Evolutionary conservation across 2,329 filamentous ascomycete genomes (phyloP), one percentile per base, ranked within the genome.

Genomic region (Pseudogymnoascus sp.): DNA sequence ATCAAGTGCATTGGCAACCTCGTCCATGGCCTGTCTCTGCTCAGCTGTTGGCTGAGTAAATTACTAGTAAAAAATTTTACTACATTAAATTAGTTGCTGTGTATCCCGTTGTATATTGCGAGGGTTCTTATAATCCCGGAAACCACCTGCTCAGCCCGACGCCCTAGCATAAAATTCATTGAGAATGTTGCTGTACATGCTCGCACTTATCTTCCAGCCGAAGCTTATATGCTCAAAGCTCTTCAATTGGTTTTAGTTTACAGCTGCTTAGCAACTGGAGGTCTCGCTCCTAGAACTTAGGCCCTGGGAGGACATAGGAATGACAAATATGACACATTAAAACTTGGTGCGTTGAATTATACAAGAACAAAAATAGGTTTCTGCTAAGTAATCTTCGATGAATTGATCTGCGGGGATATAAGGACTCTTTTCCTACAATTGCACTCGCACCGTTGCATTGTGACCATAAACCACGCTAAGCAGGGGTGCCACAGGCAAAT

Each of bases 211-310:
- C 28, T 4, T 59, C 53, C 14, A 21, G 28, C 35, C 4, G n/a
- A 59, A 28, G 53, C 31, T 64, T 64, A 37, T 53, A n/a, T 7
- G 50, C 40, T 21, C 33, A 1, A 21, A 64, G 50, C 63, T 64
- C 60, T 25, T 40, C 44, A 23, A 59, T 14, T 33, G 16, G 38
- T 40, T 61, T 62, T 11, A 63, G 35, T 11, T 63, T 11, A 28
- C 63, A 64, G 14, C 44, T 64, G 31, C 23, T 56, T 4, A 59
- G 33, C 28, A 37, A 37, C 40, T 62, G 16, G 7, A 59, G 28
- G 60, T 64, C 60, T n/a, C 60, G 28, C 62, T 61, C 62, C 11
- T 63, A 23, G 12, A 23, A 40, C 10, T 11, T 31, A 2, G n/a
- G 5, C 23, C 37, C 21, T 7, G 59, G 62, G 23, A 62, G n/a